Percentiles rank a stretch among this genome's conserved stretches.
phyloP scores from a whole-genome alignment of 2,329 filamentous ascomycete species.

The Colletotrichum lentis region DNA sequence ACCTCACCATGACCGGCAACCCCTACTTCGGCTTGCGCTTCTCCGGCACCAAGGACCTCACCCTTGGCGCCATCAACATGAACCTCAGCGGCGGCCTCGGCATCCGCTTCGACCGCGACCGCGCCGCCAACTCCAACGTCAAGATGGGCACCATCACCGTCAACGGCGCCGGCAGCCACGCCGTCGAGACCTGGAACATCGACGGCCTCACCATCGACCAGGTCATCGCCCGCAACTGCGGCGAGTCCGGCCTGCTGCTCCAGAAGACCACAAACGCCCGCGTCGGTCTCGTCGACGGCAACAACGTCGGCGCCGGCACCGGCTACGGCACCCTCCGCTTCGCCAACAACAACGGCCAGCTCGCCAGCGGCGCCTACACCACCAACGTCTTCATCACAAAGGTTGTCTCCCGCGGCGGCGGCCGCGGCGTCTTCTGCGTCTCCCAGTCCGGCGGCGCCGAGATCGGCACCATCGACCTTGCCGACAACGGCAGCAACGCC shows the following conservation, averaged over 20 bases:
- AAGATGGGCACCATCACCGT: conserved; percentile 61
- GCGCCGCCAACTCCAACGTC: conserved; percentile 61
- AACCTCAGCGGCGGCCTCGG: conserved; percentile 63
- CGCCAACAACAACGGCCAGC: conserved; percentile 64
- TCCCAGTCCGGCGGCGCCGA: conserved; percentile 62
- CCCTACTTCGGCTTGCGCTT: conserved; percentile 67
- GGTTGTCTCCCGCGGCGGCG: conserved; percentile 64
- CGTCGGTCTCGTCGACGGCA: conserved; percentile 63
- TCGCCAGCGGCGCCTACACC: conserved; percentile 57
- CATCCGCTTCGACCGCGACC: conserved; percentile 66
- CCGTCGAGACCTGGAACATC: conserved; percentile 68
- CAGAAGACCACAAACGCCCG: conserved; percentile 61
- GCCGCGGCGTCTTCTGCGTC: conserved; percentile 66
- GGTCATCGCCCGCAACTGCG: conserved; percentile 62
- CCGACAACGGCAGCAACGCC: conserved; percentile 63
- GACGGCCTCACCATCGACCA: conserved; percentile 60
- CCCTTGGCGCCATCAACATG: conserved; percentile 62
- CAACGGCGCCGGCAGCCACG: conserved; percentile 62
- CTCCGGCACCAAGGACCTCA: conserved; percentile 59
- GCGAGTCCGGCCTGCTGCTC: conserved; percentile 65
- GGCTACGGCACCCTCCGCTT: conserved; percentile 66
- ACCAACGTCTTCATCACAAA: conserved; percentile 63
- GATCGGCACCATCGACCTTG: conserved; percentile 59
- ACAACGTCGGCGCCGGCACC: conserved; percentile 61
- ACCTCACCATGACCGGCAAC: conserved; percentile 64